Conservation (phyloP, 495 filamentous ascomycete genomes). For the Talaromyces nanjingensis region DNA sequence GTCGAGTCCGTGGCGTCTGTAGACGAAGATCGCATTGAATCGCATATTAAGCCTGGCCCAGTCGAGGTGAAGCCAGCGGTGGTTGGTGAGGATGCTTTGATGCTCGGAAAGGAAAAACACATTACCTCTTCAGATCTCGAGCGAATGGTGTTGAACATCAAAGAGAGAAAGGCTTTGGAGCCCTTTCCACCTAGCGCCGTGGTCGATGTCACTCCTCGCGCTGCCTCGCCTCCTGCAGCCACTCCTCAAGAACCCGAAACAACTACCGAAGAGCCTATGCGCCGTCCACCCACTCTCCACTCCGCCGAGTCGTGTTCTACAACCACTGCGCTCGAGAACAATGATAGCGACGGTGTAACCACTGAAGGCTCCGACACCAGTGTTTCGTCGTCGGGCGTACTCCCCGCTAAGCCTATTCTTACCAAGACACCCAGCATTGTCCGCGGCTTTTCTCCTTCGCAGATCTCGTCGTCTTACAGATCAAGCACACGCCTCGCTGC, state of each 20-base stretch:
- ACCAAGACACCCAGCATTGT: conserved; percentile 69
- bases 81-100: conserved; percentile 41
- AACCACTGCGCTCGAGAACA: conserved; percentile 40
- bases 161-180: conserved; percentile 65
- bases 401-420: conserved; percentile 29
- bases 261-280: conserved; percentile 12
- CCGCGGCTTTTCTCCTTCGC: conserved; percentile 78
- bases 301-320: conserved; percentile 51
- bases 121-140: conserved; percentile 82
- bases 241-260: conserved; percentile 29
- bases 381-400: conserved; percentile 35
- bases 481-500: conserved; percentile 51
- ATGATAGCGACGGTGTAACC: conserved; percentile 33
- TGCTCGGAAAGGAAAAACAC: conserved; percentile 70
- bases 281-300: conserved; percentile 18
- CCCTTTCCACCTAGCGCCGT: conserved; percentile 36
- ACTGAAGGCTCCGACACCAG: conserved; percentile 44
- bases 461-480: conserved; percentile 65
- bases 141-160: conserved; percentile 85
- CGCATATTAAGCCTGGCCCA: conserved; percentile 45
- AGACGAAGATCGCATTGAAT: conserved; percentile 64
- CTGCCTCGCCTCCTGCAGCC: conserved; percentile 37
- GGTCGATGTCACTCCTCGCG: conserved; percentile 22
- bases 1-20: conserved; percentile 76
- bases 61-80: conserved; percentile 37